phyloP scores from a whole-genome alignment of 2,329 filamentous ascomycete species.

The Fusarium sp. region DNA sequence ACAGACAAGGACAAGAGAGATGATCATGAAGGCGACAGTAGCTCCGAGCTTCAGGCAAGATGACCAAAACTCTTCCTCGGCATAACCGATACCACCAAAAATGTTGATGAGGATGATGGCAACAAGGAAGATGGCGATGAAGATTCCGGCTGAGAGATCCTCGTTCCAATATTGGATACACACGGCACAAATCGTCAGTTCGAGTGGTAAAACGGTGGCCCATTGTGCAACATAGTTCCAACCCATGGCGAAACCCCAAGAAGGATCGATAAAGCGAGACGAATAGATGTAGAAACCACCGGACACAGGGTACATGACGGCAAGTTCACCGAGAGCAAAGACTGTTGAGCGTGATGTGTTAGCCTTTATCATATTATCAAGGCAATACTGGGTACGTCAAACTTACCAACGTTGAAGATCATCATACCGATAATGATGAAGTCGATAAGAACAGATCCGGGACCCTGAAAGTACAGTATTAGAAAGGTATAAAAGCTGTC shows the following conservation, averaged over 20 bases:
- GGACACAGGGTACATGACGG: constrained; percentile 71
- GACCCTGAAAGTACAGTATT: constrained; percentile 46
- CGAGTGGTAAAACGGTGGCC: constrained; percentile 63
- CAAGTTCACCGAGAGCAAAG: constrained; percentile 71
- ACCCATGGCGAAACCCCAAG: constrained; percentile 69
- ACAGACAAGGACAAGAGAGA: constrained; percentile 67
- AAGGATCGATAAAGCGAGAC: constrained; percentile 72
- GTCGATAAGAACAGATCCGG: constrained; percentile 60
- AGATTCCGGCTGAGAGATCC: constrained; percentile 62
- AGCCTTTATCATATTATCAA: constrained; percentile 2
- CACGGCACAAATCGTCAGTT: constrained; percentile 64
- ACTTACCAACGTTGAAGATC: constrained; percentile 67
- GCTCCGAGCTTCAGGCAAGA: constrained; percentile 68
- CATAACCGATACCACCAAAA: constrained; percentile 67
- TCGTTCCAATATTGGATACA: constrained; percentile 66
- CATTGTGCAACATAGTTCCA: constrained; percentile 62
- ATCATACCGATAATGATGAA: constrained; percentile 70
- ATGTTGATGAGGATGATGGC: constrained; percentile 65
- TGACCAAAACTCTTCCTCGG: constrained; percentile 69
- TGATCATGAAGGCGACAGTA: constrained; percentile 71
- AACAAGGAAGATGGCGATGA: constrained; percentile 66
- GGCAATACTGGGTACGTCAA: neutral
- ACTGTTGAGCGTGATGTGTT: constrained; percentile 50
- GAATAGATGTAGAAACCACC: constrained; percentile 74
- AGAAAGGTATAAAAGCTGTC: neutral